Percentiles rank a stretch among this genome's conserved stretches.
phyloP scores from a whole-genome alignment of 345 rosid species.

The Rhodamnia argentea region DNA sequence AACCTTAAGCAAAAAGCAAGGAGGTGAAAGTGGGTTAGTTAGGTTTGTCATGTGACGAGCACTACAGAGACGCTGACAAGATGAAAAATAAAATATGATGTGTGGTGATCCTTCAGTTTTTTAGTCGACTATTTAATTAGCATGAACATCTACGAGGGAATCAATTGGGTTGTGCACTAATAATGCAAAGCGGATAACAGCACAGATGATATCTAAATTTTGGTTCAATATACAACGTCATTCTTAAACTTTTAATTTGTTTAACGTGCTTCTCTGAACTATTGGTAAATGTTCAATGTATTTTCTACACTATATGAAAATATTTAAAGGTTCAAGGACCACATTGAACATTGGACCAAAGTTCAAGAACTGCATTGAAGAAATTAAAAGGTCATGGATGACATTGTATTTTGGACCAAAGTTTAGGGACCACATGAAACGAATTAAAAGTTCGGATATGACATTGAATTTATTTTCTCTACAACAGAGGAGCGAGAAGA shows the following conservation, averaged over 20 bases:
- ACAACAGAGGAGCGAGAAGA: background rate
- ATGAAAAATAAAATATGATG: background rate
- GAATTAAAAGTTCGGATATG: no score
- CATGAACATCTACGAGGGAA: background rate
- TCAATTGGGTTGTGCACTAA: background rate
- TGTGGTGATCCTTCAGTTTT: background rate
- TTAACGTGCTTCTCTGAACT: accelerated
- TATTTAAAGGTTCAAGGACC: background rate
- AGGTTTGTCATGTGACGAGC: background rate
- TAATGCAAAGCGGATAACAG: background rate
- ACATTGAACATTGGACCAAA: background rate
- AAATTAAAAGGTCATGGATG: background rate
- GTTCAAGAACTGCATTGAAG: background rate
- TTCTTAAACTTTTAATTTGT: accelerated
- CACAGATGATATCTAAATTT: background rate
- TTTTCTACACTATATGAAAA: background rate
- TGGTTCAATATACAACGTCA: background rate
- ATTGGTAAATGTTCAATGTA: background rate
- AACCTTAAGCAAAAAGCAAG: background rate
- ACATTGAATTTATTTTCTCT: background rate
- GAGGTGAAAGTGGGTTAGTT: background rate
- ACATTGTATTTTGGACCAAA: no score
- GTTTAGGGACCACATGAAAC: no score
- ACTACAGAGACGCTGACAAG: background rate
- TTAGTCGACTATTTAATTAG: background rate